These are phyloP conservation scores for Phytophthora ohioensis DNA, from an alignment of 352 stramenopile genomes.

Conservation along the genomic window DNA sequence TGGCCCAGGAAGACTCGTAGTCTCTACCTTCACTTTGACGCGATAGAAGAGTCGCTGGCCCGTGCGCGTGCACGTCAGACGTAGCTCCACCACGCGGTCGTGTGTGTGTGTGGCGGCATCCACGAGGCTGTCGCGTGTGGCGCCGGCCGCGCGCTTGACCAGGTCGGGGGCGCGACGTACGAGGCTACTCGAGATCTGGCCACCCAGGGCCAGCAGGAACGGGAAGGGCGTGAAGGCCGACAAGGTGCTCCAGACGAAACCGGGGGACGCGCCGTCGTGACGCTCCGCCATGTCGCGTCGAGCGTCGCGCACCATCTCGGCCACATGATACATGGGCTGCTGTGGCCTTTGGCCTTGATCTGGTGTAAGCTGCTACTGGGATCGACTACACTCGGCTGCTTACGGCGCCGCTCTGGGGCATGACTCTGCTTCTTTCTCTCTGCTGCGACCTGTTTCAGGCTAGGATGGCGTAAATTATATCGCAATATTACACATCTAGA, in stretches of 20 bases:
- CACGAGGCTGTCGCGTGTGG: constrained; percentile 71
- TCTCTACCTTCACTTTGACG: constrained; percentile 69
- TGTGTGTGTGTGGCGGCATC: constrained; percentile 65
- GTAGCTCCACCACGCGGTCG: constrained; percentile 62
- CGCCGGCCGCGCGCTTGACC: constrained; percentile 71
- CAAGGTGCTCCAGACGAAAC: constrained; percentile 49
- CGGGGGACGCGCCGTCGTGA: constrained; percentile 50
- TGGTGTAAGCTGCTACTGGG: neutral
- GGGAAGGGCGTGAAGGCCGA: constrained; percentile 81
- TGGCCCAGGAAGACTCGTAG: constrained; percentile 48
- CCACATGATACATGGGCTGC: constrained; percentile 80
- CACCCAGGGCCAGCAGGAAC: constrained; percentile 72
- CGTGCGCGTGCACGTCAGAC: constrained; percentile 63
- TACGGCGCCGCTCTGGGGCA: constrained; percentile 18
- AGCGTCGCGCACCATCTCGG: constrained; percentile 86
- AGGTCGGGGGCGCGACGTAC: constrained; percentile 80
- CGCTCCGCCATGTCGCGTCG: constrained; percentile 83
- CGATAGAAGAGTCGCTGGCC: constrained; percentile 76
- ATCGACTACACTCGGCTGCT: constrained; percentile 1
- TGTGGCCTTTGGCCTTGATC: neutral
- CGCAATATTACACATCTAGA: constrained; percentile 3
- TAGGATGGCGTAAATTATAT: constrained; percentile 10
- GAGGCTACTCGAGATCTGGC: constrained; percentile 79
- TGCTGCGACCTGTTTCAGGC: constrained; percentile 5
- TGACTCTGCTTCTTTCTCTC: constrained; percentile 13